Evolutionary conservation across 768 basidiomycete species (phyloP).

Genomic region (Hygrophorus russula): DNA sequence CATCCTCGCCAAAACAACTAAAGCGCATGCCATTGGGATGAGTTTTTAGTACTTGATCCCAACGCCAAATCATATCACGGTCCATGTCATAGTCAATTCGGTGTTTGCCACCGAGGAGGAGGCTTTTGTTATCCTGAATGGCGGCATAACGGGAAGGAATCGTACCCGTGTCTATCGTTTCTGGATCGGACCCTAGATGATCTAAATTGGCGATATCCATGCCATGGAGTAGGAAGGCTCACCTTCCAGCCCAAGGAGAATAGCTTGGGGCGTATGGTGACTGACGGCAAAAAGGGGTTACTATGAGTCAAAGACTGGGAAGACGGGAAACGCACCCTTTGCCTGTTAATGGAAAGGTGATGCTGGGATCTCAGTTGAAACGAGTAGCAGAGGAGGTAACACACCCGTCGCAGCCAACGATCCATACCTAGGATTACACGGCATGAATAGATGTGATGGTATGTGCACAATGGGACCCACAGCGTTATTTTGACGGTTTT

Average conservation of each 20-base stretch:
- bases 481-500: slow-evolving; percentile 76
- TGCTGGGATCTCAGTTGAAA: slow-evolving; percentile 4
- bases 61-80: slow-evolving; percentile 87
- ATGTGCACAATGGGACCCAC: slow-evolving; percentile 26
- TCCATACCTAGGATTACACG: slow-evolving; percentile 51
- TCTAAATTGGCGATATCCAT: background rate
- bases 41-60: slow-evolving; percentile 80
- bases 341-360: slow-evolving; percentile 26
- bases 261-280: slow-evolving; percentile 81
- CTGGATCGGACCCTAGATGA: slow-evolving; percentile 66
- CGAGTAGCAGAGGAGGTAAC: slow-evolving; percentile 7
- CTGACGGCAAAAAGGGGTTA: slow-evolving; percentile 22
- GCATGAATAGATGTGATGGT: slow-evolving; percentile 1
- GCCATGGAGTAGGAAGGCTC: slow-evolving; percentile 8
- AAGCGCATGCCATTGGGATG: slow-evolving; percentile 94
- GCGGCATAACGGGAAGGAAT: slow-evolving; percentile 65
- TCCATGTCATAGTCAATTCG: slow-evolving; percentile 82
- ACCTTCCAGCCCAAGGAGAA: slow-evolving; percentile 75
- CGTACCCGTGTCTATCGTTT: slow-evolving; percentile 84
- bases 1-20: slow-evolving; percentile 69
- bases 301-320: background rate
- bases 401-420: slow-evolving; percentile 86
- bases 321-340: slow-evolving; percentile 49
- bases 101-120: slow-evolving; percentile 64
- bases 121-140: slow-evolving; percentile 53